Base-by-base conservation (phyloP, 768 basidiomycete genomes). In the Kwoniella heveanensis region DNA sequence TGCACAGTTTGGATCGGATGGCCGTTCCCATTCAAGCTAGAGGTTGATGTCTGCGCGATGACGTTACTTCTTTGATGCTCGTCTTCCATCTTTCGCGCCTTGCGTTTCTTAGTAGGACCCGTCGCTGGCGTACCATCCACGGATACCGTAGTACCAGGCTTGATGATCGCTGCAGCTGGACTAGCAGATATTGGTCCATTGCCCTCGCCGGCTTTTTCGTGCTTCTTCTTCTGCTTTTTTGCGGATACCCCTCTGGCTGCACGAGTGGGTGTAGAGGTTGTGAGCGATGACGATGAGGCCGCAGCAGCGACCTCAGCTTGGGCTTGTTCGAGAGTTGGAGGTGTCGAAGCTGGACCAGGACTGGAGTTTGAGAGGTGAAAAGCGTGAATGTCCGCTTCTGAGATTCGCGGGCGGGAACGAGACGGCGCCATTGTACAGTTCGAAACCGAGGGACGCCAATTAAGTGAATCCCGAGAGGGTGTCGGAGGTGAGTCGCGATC, bases 361-460 rank as follows among this genome's bases (percentile, higher is more conserved):
- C 52, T 50, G 21, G 51, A 24, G 24, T 52, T 15, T 9, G 51
- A 25, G n/a, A 52, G 51, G 27, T 54, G 52, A n/a, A 54, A 29
- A 6, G 25, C 4, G 52, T 54, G 52, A 27, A 54, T 54, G 27
- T 29, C 27, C 19, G 52, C 52, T 54, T 54, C 52, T n/a, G 52
- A 54, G 4, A 54, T 27, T 24, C 48, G 39, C 8, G 39, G 39
- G 9, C 39, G 39, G 19, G 39, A 9, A 19, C 39, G 39, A 44
- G 39, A 8, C 4, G 39, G 39, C 3, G 39, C 39, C 39, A 44
- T 44, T 17, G 6, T 36, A 13, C 32, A n/a, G n/a, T n/a, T n/a
- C n/a, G n/a, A n/a, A n/a, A n/a, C n/a, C n/a, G n/a, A n/a, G n/a
- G n/a, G n/a, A n/a, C n/a, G n/a, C n/a, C n/a, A n/a, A n/a, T n/a